phyloP scores from a whole-genome alignment of 2,329 filamentous ascomycete species.

The Phialophora verrucosa region DNA sequence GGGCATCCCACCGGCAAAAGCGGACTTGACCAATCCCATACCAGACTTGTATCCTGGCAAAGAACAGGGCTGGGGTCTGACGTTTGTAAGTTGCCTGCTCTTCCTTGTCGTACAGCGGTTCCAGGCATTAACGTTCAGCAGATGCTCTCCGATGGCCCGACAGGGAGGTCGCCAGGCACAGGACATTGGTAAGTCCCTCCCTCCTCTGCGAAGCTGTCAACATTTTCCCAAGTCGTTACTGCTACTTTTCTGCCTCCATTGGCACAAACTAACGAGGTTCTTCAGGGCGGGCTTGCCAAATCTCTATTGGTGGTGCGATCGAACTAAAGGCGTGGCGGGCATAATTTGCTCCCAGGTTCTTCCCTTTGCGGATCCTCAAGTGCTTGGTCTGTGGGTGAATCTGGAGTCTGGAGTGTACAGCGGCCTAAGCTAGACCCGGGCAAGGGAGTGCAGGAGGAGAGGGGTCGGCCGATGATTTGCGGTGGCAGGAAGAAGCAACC shows the following conservation, averaged over 20 bases:
- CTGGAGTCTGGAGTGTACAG: slow-evolving; percentile 36
- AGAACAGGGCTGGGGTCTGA: slow-evolving; percentile 69
- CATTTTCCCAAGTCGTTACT: not conserved
- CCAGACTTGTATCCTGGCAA: slow-evolving; percentile 59
- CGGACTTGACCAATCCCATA: slow-evolving; percentile 55
- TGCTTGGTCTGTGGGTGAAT: slow-evolving; percentile 35
- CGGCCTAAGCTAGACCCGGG: slow-evolving; percentile 11
- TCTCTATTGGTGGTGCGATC: slow-evolving; percentile 67
- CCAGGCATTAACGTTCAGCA: slow-evolving; percentile 44
- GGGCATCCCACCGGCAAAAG: slow-evolving; percentile 54
- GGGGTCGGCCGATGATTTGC: not conserved
- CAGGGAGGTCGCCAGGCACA: slow-evolving; percentile 59
- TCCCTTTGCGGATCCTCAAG: slow-evolving; percentile 38
- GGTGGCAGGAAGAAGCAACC: not conserved
- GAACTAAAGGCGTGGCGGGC: slow-evolving; percentile 52
- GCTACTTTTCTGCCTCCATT: not conserved
- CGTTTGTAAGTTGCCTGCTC: not conserved
- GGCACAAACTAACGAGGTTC: not conserved
- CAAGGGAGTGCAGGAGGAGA: not conserved
- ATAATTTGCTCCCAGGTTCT: slow-evolving; percentile 37
- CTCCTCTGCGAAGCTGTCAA: not conserved
- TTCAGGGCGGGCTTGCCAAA: slow-evolving; percentile 62
- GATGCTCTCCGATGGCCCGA: slow-evolving; percentile 59
- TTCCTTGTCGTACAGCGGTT: not conserved
- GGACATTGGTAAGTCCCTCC: slow-evolving; percentile 52